Conservation (phyloP, 2,329 filamentous ascomycete genomes). For the Elsinoe ampelina region DNA sequence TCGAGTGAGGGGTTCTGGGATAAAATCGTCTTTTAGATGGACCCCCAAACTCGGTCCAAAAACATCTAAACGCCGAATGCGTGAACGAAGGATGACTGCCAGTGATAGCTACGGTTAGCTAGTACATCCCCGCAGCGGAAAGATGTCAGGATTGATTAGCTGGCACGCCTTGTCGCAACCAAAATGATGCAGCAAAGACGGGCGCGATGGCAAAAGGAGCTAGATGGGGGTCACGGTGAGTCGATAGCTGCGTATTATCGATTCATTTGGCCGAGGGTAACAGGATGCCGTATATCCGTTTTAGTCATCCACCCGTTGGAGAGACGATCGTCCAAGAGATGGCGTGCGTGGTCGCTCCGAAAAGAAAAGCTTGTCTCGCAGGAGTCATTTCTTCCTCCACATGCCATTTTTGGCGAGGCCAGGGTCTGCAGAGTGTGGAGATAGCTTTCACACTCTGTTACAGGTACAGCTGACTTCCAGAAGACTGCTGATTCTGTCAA, state of each 20-base stretch:
- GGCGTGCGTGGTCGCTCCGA: not conserved
- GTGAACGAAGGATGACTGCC: not conserved
- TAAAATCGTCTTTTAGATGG: too few species aligned
- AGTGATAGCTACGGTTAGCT: not conserved
- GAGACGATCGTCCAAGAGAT: slow-evolving; percentile 6
- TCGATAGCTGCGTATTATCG: not conserved
- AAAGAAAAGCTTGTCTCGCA: slow-evolving; percentile 1
- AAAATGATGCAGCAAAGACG: not conserved
- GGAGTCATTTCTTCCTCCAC: not conserved
- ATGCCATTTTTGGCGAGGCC: too few species aligned
- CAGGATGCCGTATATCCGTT: slow-evolving; percentile 13
- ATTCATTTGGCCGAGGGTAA: slow-evolving; percentile 4
- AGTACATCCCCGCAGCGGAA: not conserved
- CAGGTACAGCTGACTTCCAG: too few species aligned
- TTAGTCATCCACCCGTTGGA: slow-evolving; percentile 11
- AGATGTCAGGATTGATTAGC: not conserved
- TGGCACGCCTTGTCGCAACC: not conserved
- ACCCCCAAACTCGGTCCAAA: not conserved
- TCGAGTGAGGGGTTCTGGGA: not conserved
- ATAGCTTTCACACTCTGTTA: too few species aligned
- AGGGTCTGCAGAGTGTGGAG: too few species aligned
- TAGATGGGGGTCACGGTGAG: not conserved
- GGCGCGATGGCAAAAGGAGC: not conserved
- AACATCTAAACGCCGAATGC: not conserved
- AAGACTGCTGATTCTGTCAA: not conserved